These are phyloP conservation scores for Dipodascus albidus DNA, from an alignment of 805 yeast species.

Conservation along the genomic window DNA sequence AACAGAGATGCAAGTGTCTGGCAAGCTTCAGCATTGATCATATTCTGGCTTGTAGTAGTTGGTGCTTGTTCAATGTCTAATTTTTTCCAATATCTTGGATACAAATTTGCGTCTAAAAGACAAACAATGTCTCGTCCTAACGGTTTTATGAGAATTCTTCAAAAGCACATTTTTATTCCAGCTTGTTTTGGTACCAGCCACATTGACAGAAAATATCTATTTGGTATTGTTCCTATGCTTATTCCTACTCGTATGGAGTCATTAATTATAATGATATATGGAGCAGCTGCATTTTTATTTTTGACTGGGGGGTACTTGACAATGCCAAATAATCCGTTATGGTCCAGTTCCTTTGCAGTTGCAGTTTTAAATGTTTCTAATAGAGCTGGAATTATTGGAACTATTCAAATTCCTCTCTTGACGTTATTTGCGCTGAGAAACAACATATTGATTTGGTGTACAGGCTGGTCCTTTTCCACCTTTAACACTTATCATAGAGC, in stretches of 20 bases:
- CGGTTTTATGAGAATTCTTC: conserved; percentile 12
- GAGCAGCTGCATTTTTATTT: conserved; percentile 25
- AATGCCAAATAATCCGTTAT: conserved; percentile 28
- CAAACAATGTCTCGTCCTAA: conserved; percentile 15
- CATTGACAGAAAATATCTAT: conserved; percentile 16
- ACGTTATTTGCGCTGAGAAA: conserved; percentile 53
- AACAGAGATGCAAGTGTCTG: conserved; percentile 22
- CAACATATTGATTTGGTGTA: conserved; percentile 45
- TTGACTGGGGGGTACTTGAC: conserved; percentile 22
- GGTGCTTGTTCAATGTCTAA: conserved; percentile 7
- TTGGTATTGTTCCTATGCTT: conserved; percentile 18
- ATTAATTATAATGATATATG: conserved; percentile 31
- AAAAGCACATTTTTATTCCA: conserved; percentile 26
- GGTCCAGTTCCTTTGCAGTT: conserved; percentile 24
- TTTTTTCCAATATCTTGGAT: conserved; percentile 7
- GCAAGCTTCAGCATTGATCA: conserved; percentile 9
- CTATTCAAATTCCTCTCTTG: conserved; percentile 39
- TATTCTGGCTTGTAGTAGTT: conserved; percentile 19
- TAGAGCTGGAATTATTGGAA: conserved; percentile 40
- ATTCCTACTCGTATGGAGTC: conserved; percentile 45
- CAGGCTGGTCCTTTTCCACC: conserved; percentile 46
- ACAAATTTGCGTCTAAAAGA: conserved; percentile 15
- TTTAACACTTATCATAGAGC: conserved; percentile 51
- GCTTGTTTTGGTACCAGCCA: conserved; percentile 26
- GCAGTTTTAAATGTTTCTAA: conserved; percentile 37